These are phyloP conservation scores for Teratosphaeria gauchensis DNA, from an alignment of 2,329 filamentous ascomycete species.

Conservation along the genomic window DNA sequence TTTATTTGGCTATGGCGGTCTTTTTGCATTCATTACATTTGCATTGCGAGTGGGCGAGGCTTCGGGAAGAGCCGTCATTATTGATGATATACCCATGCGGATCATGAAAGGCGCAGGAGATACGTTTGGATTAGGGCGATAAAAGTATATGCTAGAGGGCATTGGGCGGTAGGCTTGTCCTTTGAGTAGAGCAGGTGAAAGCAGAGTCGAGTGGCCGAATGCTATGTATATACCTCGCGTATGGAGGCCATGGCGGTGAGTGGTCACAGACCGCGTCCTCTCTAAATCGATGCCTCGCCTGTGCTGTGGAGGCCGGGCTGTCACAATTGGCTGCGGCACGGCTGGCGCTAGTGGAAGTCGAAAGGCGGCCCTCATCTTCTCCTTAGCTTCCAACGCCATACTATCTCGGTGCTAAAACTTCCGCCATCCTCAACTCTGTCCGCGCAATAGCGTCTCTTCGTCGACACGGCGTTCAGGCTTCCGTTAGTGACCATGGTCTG, in stretches of 20 bases:
- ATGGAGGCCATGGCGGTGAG: not conserved
- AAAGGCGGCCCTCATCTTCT: not conserved
- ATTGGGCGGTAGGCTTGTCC: too few species aligned
- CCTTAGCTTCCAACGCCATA: not conserved
- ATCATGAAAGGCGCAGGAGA: not conserved
- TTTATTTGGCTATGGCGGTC: not conserved
- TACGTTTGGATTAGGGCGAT: not conserved
- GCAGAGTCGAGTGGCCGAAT: too few species aligned
- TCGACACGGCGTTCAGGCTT: too few species aligned
- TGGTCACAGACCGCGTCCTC: too few species aligned
- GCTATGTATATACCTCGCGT: not conserved
- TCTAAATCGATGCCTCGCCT: too few species aligned
- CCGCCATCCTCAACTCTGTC: too few species aligned
- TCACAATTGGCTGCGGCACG: not conserved
- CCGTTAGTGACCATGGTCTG: too few species aligned
- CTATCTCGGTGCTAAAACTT: too few species aligned
- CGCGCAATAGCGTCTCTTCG: too few species aligned
- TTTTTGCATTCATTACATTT: not conserved
- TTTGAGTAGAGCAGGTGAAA: too few species aligned
- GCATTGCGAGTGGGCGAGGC: not conserved
- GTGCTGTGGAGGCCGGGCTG: not conserved
- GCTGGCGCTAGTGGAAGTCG: not conserved
- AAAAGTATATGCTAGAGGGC: not conserved
- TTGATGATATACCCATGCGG: not conserved
- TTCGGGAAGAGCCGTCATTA: not conserved